Conservation (phyloP, 106 monocot genomes). For the Agapanthus africanus region DNA sequence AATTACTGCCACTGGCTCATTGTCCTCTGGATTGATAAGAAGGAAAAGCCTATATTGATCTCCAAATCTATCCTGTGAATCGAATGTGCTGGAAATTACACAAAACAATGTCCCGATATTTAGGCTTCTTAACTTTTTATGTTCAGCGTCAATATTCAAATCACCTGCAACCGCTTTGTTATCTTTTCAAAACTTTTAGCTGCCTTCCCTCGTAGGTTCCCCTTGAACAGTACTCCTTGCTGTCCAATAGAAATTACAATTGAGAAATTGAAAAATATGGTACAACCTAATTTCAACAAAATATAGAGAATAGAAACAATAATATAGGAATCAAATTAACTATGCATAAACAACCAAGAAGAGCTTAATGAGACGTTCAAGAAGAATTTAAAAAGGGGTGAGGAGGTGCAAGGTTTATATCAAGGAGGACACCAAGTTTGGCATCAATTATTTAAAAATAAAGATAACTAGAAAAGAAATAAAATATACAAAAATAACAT, state of each 20-base stretch:
- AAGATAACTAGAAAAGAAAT: too few species aligned
- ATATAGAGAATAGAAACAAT: too few species aligned
- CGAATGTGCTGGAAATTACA: constrained; percentile 26
- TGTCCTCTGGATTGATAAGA: constrained; percentile 89
- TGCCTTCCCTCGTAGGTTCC: constrained; percentile 82
- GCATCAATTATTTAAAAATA: too few species aligned
- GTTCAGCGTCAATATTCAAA: background rate
- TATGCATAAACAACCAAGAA: background rate
- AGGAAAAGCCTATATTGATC: constrained; percentile 88
- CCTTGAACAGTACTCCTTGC: constrained; percentile 86
- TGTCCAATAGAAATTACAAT: constrained; percentile 13
- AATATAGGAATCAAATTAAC: background rate
- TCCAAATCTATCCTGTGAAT: constrained; percentile 83
- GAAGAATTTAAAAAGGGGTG: background rate
- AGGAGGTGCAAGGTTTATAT: too few species aligned
- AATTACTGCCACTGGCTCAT: constrained; percentile 85
- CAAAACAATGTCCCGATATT: constrained; percentile 12
- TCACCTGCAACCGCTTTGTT: constrained; percentile 66
- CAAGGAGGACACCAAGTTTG: too few species aligned
- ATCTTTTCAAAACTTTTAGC: constrained; percentile 82
- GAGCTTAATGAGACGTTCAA: too few species aligned
- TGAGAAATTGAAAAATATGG: background rate
- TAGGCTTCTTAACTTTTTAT: background rate
- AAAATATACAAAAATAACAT: too few species aligned
- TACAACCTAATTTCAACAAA: background rate